Conservation (phyloP, 2,329 filamentous ascomycete genomes). For the Pseudogymnoascus sp. region DNA sequence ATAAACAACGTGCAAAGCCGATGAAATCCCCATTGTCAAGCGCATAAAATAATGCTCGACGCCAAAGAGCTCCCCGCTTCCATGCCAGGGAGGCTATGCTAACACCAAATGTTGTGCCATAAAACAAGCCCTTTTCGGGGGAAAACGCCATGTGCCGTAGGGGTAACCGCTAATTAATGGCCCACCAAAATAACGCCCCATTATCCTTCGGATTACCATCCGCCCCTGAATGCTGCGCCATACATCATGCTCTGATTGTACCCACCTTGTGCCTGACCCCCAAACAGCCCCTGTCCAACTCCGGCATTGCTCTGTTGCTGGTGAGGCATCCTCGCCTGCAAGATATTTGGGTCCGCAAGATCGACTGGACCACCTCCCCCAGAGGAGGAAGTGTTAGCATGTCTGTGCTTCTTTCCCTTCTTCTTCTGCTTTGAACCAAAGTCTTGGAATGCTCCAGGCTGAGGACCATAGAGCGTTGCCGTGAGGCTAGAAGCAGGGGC, state of each 20-base stretch:
- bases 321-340: conserved; percentile 95
- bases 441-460: conserved; percentile 82
- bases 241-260: conserved; percentile 88
- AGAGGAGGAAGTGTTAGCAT: conserved; percentile 99
- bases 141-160: conserved; percentile 10
- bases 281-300: conserved; percentile 84
- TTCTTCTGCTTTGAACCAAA: conserved; percentile 97
- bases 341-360: conserved; percentile 99
- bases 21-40: conserved; percentile 19
- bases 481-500: conserved; percentile 86
- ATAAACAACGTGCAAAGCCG: conserved; percentile 18
- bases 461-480: conserved; percentile 84
- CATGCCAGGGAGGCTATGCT: conserved; percentile 37
- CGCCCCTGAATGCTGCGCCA: conserved; percentile 57
- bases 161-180: conserved; percentile 10
- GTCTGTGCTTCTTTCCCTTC: conserved; percentile 99
- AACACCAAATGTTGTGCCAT: conserved; percentile 33
- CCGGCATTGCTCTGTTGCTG: conserved; percentile 73
- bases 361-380: conserved; percentile 98
- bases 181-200: conserved; percentile 22
- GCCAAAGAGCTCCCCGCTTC: conserved; percentile 31
- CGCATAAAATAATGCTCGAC: conserved; percentile 23
- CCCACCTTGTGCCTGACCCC: conserved; percentile 88
- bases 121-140: conserved; percentile 27
- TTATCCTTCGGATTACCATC: conserved; percentile 45